Percentiles rank a stretch among this genome's conserved stretches.
Evolutionary conservation across 345 rosid species (phyloP).

Genomic region (Salix dunnii): DNA sequence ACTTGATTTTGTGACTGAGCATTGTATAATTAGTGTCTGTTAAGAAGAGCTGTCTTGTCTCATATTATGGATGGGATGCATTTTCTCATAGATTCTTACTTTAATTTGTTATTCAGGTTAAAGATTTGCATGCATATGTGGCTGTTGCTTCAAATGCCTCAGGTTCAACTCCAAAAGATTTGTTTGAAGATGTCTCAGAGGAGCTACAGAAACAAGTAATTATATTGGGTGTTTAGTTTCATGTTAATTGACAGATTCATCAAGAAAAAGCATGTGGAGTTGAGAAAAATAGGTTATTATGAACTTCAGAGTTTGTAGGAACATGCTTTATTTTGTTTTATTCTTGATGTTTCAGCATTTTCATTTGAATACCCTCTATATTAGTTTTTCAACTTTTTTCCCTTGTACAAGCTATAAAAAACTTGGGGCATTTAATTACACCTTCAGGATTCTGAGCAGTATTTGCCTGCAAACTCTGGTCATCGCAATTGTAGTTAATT

Average conservation of each 20-base stretch:
- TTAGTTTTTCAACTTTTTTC: background rate
- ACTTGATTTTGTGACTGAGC: background rate
- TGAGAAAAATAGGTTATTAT: background rate
- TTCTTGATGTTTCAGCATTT: background rate
- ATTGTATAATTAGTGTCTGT: conserved; percentile 6
- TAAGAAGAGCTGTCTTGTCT: conserved; percentile 10
- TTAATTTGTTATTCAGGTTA: conserved; percentile 48
- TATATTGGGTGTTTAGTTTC: background rate
- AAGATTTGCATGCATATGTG: conserved; percentile 62
- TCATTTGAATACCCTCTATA: background rate
- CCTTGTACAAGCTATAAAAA: too few relatives aligned
- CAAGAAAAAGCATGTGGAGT: background rate
- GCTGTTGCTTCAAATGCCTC: conserved; percentile 75
- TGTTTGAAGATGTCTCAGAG: conserved; percentile 83
- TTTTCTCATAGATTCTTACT: conserved; percentile 1
- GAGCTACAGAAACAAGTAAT: conserved; percentile 77
- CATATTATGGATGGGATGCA: conserved; percentile 9
- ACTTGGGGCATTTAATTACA: too few relatives aligned
- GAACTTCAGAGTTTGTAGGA: background rate
- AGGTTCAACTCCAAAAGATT: conserved; percentile 86
- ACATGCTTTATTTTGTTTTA: background rate
- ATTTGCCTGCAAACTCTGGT: background rate
- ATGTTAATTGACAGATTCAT: background rate
- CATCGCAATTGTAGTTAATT: background rate
- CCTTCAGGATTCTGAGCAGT: too few relatives aligned